These are phyloP conservation scores for Penstemon davidsonii DNA, from an alignment of 257 asterid species.

Conservation along the genomic window DNA sequence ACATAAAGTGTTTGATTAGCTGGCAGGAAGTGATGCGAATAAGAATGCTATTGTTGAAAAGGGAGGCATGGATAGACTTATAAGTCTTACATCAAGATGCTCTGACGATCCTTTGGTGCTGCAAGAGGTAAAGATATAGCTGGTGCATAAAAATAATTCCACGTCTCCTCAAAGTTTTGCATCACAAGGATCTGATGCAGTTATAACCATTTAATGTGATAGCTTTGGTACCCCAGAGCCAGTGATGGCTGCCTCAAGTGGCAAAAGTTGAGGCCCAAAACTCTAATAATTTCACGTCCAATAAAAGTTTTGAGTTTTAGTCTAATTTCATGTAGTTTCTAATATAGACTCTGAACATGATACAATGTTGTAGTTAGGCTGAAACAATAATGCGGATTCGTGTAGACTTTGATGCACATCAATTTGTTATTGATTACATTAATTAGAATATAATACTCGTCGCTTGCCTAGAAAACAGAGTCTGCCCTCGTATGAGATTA, in stretches of 20 bases:
- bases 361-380: not conserved
- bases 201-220: not conserved
- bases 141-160: not conserved
- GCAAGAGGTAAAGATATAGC: constrained; percentile 64
- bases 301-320: not conserved
- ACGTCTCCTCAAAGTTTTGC: not conserved
- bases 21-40: constrained; percentile 96
- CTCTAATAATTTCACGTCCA: not conserved
- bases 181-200: not conserved
- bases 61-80: constrained; percentile 74
- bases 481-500: too few species aligned
- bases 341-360: not conserved
- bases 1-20: constrained; percentile 43
- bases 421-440: too few species aligned
- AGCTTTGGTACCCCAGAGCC: too few species aligned
- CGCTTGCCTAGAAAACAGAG: too few species aligned
- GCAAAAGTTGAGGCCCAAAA: not conserved
- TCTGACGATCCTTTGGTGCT: constrained; percentile 72
- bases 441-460: too few species aligned
- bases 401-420: too few species aligned
- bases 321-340: not conserved
- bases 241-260: too few species aligned
- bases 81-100: constrained; percentile 70
- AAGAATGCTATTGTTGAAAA: constrained; percentile 73
- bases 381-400: too few species aligned